These are phyloP conservation scores for Trichoderma aggressivum DNA, from an alignment of 2,329 filamentous ascomycete species.

Conservation along the genomic window DNA sequence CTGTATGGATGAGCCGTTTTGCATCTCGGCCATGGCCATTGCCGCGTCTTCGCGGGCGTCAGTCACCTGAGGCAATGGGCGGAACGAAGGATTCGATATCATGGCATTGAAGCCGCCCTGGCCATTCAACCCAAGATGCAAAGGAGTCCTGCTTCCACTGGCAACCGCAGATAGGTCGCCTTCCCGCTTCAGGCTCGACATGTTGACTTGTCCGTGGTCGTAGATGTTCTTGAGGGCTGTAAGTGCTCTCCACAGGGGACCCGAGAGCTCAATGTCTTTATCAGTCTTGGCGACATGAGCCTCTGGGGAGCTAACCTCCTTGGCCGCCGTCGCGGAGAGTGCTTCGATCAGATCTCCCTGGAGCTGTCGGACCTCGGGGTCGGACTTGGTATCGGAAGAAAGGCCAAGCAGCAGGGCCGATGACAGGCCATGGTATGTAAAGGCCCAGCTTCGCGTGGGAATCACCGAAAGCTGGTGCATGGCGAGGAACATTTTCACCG, in stretches of 20 bases:
- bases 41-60: constrained; percentile 61
- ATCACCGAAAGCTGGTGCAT: constrained; percentile 67
- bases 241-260: constrained; percentile 58
- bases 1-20: constrained; percentile 50
- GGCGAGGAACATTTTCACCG: constrained; percentile 64
- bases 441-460: constrained; percentile 64
- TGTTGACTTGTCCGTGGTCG: constrained; percentile 58
- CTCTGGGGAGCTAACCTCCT: constrained; percentile 54
- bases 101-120: constrained; percentile 24
- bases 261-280: constrained; percentile 60
- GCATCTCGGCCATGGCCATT: constrained; percentile 62
- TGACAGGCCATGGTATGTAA: constrained; percentile 64
- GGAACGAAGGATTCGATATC: constrained; percentile 26
- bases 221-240: constrained; percentile 63
- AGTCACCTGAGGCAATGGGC: constrained; percentile 24
- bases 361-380: constrained; percentile 60
- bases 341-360: constrained; percentile 63
- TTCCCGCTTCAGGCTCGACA: constrained; percentile 49
- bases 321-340: constrained; percentile 61
- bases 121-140: constrained; percentile 25
- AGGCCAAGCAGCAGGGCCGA: constrained; percentile 63
- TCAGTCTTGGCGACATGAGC: constrained; percentile 53
- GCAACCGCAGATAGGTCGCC: constrained; percentile 44
- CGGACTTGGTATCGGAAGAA: constrained; percentile 59
- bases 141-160: constrained; percentile 45